Evolutionary conservation across 2,329 filamentous ascomycete species (phyloP).

Genomic region (Apiospora marii): DNA sequence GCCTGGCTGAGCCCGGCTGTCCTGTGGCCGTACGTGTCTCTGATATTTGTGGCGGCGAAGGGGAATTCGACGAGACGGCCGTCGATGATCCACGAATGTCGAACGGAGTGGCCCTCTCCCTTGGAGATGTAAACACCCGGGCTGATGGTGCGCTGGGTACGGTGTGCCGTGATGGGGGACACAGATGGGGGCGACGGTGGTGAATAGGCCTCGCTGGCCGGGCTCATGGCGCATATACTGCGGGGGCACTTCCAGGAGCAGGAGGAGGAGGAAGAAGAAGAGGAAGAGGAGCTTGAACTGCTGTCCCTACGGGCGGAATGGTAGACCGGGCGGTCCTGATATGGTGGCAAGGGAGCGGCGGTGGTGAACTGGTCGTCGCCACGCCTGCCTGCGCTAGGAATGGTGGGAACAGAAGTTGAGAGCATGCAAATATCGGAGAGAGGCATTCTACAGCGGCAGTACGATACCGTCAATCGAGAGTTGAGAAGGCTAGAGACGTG

Average conservation of each 20-base stretch:
- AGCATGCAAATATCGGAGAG: constrained; percentile 4
- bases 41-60: constrained; percentile 15
- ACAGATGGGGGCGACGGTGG: neutral
- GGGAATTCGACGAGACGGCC: constrained; percentile 29
- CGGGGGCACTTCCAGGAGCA: constrained; percentile 13
- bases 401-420: constrained; percentile 11
- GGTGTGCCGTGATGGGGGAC: constrained; percentile 27
- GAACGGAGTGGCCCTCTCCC: constrained; percentile 27
- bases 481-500: neutral
- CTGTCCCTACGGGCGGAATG: neutral
- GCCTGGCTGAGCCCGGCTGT: constrained; percentile 22
- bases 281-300: neutral
- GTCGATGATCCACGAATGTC: constrained; percentile 29
- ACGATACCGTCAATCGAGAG: neutral
- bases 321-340: neutral
- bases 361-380: constrained; percentile 1
- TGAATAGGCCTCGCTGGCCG: constrained; percentile 17
- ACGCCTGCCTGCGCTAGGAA: constrained; percentile 14
- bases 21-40: neutral
- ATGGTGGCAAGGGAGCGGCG: neutral
- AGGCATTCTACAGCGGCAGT: constrained; percentile 17
- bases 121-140: constrained; percentile 30
- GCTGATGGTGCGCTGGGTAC: constrained; percentile 25
- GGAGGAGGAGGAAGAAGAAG: neutral
- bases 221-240: constrained; percentile 21